Conservation (phyloP, 768 basidiomycete genomes). For the Termitomyces sp. region DNA sequence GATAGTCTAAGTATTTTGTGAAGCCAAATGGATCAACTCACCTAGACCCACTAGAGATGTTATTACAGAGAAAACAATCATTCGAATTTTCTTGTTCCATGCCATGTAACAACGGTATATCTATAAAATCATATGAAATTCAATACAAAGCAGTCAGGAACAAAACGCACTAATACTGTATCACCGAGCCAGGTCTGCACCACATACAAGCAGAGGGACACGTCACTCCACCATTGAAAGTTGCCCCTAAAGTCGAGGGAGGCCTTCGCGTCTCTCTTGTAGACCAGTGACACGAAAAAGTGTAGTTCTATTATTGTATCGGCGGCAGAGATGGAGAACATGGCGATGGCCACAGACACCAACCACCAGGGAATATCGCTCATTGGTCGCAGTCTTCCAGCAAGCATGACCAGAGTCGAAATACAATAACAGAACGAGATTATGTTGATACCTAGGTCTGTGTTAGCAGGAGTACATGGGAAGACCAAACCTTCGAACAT, state of each 20-base stretch:
- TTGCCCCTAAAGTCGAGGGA: not conserved
- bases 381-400: not conserved
- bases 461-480: not conserved
- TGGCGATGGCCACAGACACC: conserved; percentile 2
- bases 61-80: conserved; percentile 3
- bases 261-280: conserved; percentile 1
- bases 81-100: not conserved
- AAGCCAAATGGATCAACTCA: not conserved
- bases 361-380: conserved; percentile 1
- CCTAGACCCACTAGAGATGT: conserved; percentile 6
- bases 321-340: conserved; percentile 6
- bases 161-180: conserved; percentile 4
- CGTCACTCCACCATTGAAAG: conserved; percentile 10
- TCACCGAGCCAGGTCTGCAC: conserved; percentile 9
- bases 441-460: conserved; percentile 7
- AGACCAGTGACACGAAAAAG: conserved; percentile 1
- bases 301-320: conserved; percentile 5
- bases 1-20: not conserved
- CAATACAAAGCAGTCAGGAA: not conserved
- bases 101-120: conserved; percentile 13
- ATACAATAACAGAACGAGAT: conserved; percentile 9
- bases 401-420: not conserved
- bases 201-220: conserved; percentile 3
- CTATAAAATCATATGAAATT: not conserved
- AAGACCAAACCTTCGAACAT: not conserved